A percentile compares a stretch with the other conserved stretches of the same genome.
These are phyloP conservation scores for Tetrapisispora namnaoensis DNA, from an alignment of 805 yeast species.

Conservation along the genomic window DNA sequence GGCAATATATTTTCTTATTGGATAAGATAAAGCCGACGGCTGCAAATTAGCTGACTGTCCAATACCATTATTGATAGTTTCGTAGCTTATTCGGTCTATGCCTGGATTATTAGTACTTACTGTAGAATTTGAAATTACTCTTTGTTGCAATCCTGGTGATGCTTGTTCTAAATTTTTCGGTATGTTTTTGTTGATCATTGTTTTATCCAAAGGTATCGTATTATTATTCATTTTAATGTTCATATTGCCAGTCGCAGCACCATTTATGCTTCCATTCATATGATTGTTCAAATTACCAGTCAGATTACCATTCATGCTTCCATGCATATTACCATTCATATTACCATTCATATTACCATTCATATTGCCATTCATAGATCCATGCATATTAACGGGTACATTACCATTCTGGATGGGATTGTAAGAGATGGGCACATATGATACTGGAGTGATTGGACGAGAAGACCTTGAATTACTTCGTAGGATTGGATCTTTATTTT, in stretches of 20 bases:
- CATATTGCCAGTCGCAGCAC: background rate
- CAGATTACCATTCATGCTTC: background rate
- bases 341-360: background rate
- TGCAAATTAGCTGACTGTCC: too few species aligned
- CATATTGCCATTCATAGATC: background rate
- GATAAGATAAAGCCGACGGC: slow-evolving; percentile 12
- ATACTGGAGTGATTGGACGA: background rate
- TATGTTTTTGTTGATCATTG: background rate
- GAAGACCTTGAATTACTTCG: background rate
- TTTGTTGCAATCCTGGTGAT: background rate
- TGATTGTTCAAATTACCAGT: background rate
- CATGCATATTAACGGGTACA: background rate
- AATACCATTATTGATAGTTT: background rate
- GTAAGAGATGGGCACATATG: background rate
- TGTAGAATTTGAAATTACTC: background rate
- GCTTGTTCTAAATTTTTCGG: background rate
- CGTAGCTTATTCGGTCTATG: background rate
- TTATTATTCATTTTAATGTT: background rate
- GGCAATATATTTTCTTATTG: slow-evolving; percentile 33
- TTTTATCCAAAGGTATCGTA: background rate
- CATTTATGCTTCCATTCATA: background rate
- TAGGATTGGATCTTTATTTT: background rate
- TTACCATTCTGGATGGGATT: background rate
- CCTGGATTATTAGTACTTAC: background rate
- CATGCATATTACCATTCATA: background rate